Conservation (phyloP, 2,329 filamentous ascomycete genomes). For the Calonectria pteridis region DNA sequence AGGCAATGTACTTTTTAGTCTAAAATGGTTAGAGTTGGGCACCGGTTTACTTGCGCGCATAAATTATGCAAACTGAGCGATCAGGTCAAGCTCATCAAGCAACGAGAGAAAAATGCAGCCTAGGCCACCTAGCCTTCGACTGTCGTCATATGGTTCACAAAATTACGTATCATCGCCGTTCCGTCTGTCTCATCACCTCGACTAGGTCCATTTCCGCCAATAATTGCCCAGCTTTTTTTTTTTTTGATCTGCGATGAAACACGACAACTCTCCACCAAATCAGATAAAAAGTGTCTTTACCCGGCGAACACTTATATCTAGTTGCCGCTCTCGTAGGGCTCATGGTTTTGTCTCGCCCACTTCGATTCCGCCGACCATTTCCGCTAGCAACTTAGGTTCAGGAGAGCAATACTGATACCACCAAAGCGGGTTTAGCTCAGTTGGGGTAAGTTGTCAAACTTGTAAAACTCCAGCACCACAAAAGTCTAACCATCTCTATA, state of each 20-base stretch:
- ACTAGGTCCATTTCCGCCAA: not conserved
- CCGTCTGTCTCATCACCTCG: not conserved
- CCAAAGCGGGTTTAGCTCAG: conserved; percentile 8
- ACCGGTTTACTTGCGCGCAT: no score
- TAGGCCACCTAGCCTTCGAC: not conserved
- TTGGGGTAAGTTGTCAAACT: conserved; percentile 2
- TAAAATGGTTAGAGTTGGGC: no score
- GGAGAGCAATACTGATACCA: not conserved
- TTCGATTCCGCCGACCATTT: not conserved
- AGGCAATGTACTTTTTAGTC: no score
- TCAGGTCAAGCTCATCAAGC: no score
- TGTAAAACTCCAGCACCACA: not conserved
- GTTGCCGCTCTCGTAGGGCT: not conserved
- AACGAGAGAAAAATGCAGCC: no score
- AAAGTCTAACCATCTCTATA: not conserved
- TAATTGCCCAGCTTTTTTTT: not conserved
- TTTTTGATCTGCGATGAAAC: not conserved
- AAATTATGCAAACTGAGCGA: no score
- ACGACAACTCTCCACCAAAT: not conserved
- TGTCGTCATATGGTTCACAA: not conserved
- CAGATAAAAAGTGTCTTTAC: not conserved
- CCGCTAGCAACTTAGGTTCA: not conserved
- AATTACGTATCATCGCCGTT: not conserved
- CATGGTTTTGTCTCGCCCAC: not conserved
- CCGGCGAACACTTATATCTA: not conserved